These are phyloP conservation scores for Pezicula neosporulosa DNA, from an alignment of 2,329 filamentous ascomycete species.

Conservation along the genomic window DNA sequence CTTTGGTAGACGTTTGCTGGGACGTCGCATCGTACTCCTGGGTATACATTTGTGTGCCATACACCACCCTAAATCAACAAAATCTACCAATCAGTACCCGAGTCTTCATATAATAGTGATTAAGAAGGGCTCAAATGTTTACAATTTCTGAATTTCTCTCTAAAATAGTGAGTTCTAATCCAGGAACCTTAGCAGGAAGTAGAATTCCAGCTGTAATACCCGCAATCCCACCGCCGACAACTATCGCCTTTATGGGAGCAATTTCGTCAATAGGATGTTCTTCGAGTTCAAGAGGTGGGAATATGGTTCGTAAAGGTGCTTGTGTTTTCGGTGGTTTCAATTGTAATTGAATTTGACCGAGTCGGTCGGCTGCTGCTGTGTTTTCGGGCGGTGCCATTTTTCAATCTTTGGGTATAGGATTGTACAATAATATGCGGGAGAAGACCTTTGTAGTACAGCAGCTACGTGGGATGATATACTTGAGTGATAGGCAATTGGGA, in stretches of 20 bases:
- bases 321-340: neutral
- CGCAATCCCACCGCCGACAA: constrained; percentile 59
- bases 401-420: neutral
- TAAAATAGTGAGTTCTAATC: constrained; percentile 59
- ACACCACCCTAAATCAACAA: constrained; percentile 37
- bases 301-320: constrained; percentile 3
- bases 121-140: too few species aligned
- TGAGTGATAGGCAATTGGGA: too few species aligned
- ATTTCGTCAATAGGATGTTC: constrained; percentile 6
- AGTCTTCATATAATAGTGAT: neutral
- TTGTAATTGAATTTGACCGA: neutral
- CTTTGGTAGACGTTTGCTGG: constrained; percentile 68
- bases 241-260: constrained; percentile 28
- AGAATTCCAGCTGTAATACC: constrained; percentile 61
- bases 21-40: constrained; percentile 66
- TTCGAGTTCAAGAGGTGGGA: constrained; percentile 4
- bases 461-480: too few species aligned
- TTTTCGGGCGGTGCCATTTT: neutral
- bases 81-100: neutral
- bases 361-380: too few species aligned
- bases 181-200: constrained; percentile 64
- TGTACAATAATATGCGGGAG: too few species aligned
- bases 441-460: too few species aligned
- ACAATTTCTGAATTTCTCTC: constrained; percentile 68
- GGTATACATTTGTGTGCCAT: constrained; percentile 53